These are phyloP conservation scores for Melastoma candidum DNA, from an alignment of 441 rosid species.

Conservation along the genomic window DNA sequence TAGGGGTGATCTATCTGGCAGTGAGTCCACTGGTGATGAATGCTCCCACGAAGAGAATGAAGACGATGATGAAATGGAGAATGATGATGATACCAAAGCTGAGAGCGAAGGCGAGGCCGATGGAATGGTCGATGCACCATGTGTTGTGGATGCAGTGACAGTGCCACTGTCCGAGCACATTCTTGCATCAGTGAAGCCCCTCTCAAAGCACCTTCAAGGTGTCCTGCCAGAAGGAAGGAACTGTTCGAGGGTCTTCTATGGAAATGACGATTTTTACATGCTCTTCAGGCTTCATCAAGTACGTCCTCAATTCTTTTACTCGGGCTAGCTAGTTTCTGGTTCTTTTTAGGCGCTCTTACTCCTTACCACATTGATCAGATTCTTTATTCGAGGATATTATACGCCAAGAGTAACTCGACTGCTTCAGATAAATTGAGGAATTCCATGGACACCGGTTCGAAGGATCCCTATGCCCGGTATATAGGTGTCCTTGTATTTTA, in stretches of 20 bases:
- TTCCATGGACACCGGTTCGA: conserved; percentile 51
- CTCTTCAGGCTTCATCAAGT: conserved; percentile 98
- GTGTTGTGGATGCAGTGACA: conserved; percentile 48
- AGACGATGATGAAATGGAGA: conserved; percentile 40
- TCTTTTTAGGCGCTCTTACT: neutral
- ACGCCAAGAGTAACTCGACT: conserved; percentile 86
- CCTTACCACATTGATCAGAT: conserved; percentile 7
- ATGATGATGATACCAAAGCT: conserved; percentile 36
- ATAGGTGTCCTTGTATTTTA: conserved; percentile 11
- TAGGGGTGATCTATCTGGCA: conserved; percentile 84
- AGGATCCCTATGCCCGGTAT: conserved; percentile 82
- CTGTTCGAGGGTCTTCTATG: conserved; percentile 66
- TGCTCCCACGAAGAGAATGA: conserved; percentile 75
- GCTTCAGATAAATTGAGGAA: conserved; percentile 88
- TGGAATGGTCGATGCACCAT: conserved; percentile 74
- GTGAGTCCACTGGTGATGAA: conserved; percentile 76
- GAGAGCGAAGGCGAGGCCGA: conserved; percentile 98
- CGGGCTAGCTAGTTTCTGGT: neutral
- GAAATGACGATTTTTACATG: conserved; percentile 90
- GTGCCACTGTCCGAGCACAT: conserved; percentile 61
- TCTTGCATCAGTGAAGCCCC: conserved; percentile 71
- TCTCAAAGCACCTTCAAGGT: conserved; percentile 63
- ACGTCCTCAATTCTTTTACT: conserved; percentile 14
- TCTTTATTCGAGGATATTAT: conserved; percentile 41
- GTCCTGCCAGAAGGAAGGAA: conserved; percentile 35